Percentiles rank a stretch among this genome's conserved stretches.
These are phyloP conservation scores for Alternaria brassicae DNA, from an alignment of 2,329 filamentous ascomycete genomes.

Conservation along the genomic window DNA sequence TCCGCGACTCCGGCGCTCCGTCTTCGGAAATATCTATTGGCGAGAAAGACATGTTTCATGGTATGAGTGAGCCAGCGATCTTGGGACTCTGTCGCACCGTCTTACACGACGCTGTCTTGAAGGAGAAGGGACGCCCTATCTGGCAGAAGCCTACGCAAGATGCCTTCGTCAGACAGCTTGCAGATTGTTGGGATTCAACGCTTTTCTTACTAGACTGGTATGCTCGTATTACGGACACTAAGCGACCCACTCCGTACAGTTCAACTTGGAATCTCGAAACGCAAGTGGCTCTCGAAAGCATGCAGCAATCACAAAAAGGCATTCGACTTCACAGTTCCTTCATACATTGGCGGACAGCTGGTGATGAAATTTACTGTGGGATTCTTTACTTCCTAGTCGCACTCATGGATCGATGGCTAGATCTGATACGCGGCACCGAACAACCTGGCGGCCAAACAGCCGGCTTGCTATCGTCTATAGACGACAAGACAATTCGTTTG, in stretches of 20 bases:
- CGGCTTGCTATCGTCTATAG: constrained; percentile 39
- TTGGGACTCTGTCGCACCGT: constrained; percentile 57
- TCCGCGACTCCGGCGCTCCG: constrained; percentile 35
- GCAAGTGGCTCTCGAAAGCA: constrained; percentile 61
- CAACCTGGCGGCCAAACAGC: constrained; percentile 46
- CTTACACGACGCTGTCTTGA: constrained; percentile 55
- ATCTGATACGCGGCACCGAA: constrained; percentile 55
- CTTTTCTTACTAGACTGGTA: constrained; percentile 64
- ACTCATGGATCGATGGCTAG: constrained; percentile 63
- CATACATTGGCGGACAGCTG: constrained; percentile 65
- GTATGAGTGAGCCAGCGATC: constrained; percentile 58
- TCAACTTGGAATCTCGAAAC: constrained; percentile 66
- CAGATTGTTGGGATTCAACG: constrained; percentile 60
- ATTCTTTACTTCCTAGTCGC: constrained; percentile 63
- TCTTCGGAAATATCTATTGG: constrained; percentile 41
- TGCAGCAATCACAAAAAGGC: constrained; percentile 62
- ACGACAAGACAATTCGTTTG: constrained; percentile 50
- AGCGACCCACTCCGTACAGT: constrained; percentile 61
- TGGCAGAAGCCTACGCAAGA: constrained; percentile 56
- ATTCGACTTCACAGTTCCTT: constrained; percentile 64
- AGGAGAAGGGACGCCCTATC: constrained; percentile 53
- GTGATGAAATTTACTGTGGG: constrained; percentile 62
- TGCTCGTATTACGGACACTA: constrained; percentile 56
- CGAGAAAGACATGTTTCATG: constrained; percentile 51
- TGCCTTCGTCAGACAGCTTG: constrained; percentile 58